These are phyloP conservation scores for Trichosporon sp. DNA, from an alignment of 1,284 basidiomycete genomes.

Conservation along the genomic window DNA sequence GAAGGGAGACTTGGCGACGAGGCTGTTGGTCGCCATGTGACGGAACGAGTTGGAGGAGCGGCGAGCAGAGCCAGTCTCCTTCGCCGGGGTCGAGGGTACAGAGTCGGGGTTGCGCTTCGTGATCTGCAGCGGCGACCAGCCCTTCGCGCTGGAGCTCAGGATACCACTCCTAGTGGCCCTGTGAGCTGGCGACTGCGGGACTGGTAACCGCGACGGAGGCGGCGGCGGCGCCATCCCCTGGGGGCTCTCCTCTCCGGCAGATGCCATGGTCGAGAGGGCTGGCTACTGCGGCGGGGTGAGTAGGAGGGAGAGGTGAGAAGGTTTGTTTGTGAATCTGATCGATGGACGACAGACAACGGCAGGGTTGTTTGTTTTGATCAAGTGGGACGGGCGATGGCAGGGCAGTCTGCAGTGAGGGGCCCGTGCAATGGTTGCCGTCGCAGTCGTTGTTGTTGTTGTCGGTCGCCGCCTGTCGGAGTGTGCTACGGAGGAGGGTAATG, in stretches of 20 bases:
- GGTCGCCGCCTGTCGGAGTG: not conserved
- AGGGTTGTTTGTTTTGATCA: constrained; percentile 6
- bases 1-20: constrained; percentile 88
- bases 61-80: constrained; percentile 51
- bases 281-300: not conserved
- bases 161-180: constrained; percentile 47
- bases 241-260: constrained; percentile 17
- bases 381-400: constrained; percentile 15
- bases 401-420: not conserved
- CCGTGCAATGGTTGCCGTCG: constrained; percentile 8
- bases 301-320: not conserved
- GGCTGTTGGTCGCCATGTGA: constrained; percentile 75
- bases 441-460: constrained; percentile 7
- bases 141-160: constrained; percentile 54
- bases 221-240: constrained; percentile 21
- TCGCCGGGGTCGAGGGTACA: constrained; percentile 12
- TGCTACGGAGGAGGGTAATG: not conserved
- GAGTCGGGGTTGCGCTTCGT: constrained; percentile 44
- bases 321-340: not conserved
- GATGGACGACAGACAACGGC: not conserved
- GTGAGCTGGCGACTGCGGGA: constrained; percentile 27
- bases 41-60: constrained; percentile 79
- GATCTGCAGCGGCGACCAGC: constrained; percentile 58
- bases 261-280: constrained; percentile 20
- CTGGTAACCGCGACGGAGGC: constrained; percentile 14